Base-by-base conservation (phyloP, 108 stramenopile species). In the Pelagomonas calceolata region DNA sequence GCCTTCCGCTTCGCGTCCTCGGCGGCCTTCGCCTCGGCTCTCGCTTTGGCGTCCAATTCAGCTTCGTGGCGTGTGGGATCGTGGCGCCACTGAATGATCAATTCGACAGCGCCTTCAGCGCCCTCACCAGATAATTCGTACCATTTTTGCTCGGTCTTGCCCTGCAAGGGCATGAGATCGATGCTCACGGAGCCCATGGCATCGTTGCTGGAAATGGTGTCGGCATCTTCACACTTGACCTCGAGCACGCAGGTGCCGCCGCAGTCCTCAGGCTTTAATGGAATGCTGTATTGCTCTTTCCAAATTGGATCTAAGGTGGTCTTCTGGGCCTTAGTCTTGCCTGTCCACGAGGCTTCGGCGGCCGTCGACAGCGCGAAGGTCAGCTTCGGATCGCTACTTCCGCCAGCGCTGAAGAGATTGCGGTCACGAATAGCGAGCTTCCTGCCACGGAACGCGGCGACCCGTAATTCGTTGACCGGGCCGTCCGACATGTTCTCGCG, bases 371-470 rank as follows among this genome's bases (percentile, higher is more conserved):
- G 30, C 29, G 32, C 4, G n/a, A 71, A 65, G 16, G 64, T 64
- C 30, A 64, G 30, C 34, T 34, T 7, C 39, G 70, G 70, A 34
- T 71, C 70, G 7, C 36, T 37, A 14, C 29, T 16, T 32, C 70
- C 70, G n/a, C 64, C 64, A 63, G 64, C 70, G 66, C 36, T 34
- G 70, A 76, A 66, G 45, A 76, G 31, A 34, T 70, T 71, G 65
- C 18, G n/a, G 64, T 76, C 75, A 44, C 63, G 70, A 0, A 70
- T 33, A 32, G 36, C 46, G 17, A 76, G 10, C 12, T 37, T 35
- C 18, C 68, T 30, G 34, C 66, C 75, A 15, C 43, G 70, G 32
- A 77, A 65, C 4, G 65, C 33, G 15, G 67, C 63, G 33, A 77
- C 67, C 1, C 37, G 39, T 34, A 77, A 65, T 64, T 77, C 66